Evolutionary conservation across 352 stramenopile species (phyloP), one percentile per base, ranked within the genome.

Genomic region (Phytopythium cucurbitacearum): DNA sequence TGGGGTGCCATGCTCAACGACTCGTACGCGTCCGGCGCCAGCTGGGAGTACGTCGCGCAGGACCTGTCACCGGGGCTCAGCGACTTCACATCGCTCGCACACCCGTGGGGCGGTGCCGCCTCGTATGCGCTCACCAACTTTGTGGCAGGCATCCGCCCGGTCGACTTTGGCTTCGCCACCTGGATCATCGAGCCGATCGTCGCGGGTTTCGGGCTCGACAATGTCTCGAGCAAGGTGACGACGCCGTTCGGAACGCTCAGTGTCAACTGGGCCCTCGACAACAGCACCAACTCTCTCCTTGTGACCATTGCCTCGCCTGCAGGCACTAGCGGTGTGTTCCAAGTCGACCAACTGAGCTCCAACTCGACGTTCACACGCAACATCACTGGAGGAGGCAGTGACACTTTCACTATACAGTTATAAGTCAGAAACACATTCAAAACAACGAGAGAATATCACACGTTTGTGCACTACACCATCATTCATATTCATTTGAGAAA

Each of bases 1-100:
- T 69, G 62, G 62, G 62, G 64, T 28, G 62, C 53, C 45, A 69
- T 69, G 62, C 48, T 69, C 13, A 59, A 65, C 57, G 57, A 64
- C 39, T 48, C 33, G 10, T 62, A 53, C 21, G 51, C 56, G 10
- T 65, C 61, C 0, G 56, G 61, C 12, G 61, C 55, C 28, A 59
- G 48, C 51, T 69, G 57, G 61, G 51, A 65, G 43, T 69, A 69
- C 39, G 61, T 69, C 1, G 37, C 48, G 8, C 61, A 69, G 36
- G 63, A 58, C 7, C 40, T 61, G 6, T 32, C 49, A 6, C 61
- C 61, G 2, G 61, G 56, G 2, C 13, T 62, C 16, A 41, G 51
- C 5, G 35, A 46, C 13, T 69, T 69, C 57, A 65, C 61, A 13
- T 69, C 60, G 47, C 34, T 65, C 32, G 65, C 56, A 32, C 61